Evolutionary conservation across 345 rosid genomes (phyloP), one percentile per base, ranked within the genome.

Genomic region (Kandelia obovata): DNA sequence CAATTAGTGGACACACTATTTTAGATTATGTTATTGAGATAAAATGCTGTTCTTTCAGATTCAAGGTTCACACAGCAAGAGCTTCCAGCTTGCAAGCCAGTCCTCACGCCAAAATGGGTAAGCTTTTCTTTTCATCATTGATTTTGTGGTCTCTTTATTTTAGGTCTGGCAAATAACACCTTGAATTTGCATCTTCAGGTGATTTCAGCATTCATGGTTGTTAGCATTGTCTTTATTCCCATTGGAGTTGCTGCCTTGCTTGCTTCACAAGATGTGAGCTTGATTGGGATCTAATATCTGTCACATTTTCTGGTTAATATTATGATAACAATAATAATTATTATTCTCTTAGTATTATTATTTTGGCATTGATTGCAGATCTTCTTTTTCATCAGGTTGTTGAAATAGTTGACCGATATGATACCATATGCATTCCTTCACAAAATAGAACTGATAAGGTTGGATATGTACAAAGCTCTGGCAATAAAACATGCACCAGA

Each of bases 81-180:
- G 78, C 98, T 95, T 73, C 91, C 98, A 5, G 99, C 99, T 65
- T 95, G 99, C 85, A 95, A 95, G 78, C 99, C 99, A 23, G 92
- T 95, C 70, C 97, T 95, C 27, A 95, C 98, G 1, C 99, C 97
- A 26, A 61, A 83, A 75, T 92, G 96, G 99, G 99, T 94, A 79
- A 79, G 66, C 34, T 82, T 59, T 75, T 19, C 4, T 23, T 11
- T 56, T 9, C 16, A 0, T 25, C 25, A 7, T 21, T 28, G 1
- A 17, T 43, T 49, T 13, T 34, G 46, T 9, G 9, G 58, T 59
- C 25, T 61, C 19, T 20, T 7, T 2, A 60, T 53, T 62, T 62
- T 46, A 7, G 17, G 47, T 27, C 21, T 27, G 23, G 0, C 6
- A 15, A 5, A 37, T 21, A 56, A 26, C 9, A 53, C 37, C 20